Base-by-base conservation (phyloP, 2,329 filamentous ascomycete species). In the Didymella glomerata region DNA sequence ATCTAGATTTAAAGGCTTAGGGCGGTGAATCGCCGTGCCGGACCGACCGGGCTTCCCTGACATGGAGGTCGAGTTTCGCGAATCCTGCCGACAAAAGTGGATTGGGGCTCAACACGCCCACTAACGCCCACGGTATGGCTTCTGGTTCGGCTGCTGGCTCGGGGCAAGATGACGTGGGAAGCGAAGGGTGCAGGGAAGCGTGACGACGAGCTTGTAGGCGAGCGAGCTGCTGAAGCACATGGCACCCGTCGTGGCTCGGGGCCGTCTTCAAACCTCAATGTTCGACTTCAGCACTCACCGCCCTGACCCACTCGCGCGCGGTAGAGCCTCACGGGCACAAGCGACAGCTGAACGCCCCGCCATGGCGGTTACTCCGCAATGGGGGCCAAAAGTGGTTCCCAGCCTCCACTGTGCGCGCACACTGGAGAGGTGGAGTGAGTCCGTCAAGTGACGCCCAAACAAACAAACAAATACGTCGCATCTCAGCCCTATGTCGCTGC, bases 401-500 rank as follows among this genome's bases (percentile, higher is more conserved):
- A 45, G 42, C 27, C 54, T 41, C 22, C 54, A 50, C 54, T 49
- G 54, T 30, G 34, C 41, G 49, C 49, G 50, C 46, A 45, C 8
- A 38, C 34, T 34, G 30, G 40, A 40, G 20, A 22, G 28, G 27
- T 13, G 13, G 38, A 22, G 38, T 41, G 49, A 46, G 49, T 49
- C 49, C 32, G 30, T 30, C 46, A 14, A 14, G 14, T 14, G 38
- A 48, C 34, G 6, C 13, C 11, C 34, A 36, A n/a, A 36, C 32
- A 36, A 36, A 36, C 32, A 36, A 36, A n/a, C 45, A 25, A 46
- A 41, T 27, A 20, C 30, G n/a, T 14, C 25, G 22, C 2, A 13
- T n/a, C 14, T 20, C 41, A 27, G 25, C 56, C 3, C 64, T 47
- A 79, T 79, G 77, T 79, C 73, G 44, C 72, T 82, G 48, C 76